Base-by-base conservation (phyloP, 176 grass and related monocot species). In the Eragrostis curvula region DNA sequence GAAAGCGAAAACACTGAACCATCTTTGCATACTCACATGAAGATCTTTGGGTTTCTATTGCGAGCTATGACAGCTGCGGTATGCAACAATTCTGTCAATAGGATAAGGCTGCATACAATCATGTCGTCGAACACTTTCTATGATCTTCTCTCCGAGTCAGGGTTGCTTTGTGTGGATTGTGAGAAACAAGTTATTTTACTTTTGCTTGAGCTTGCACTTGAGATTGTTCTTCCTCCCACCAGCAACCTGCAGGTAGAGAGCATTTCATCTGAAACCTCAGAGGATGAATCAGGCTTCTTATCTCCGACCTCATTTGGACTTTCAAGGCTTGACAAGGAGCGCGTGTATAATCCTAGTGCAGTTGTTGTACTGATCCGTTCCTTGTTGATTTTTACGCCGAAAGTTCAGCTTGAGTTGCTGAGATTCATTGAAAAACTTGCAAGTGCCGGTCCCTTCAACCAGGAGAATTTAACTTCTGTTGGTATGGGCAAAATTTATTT, bases 141-240 rank as follows among this genome's bases (percentile, higher is more conserved):
- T 67, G 97, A 99, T 86, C 93, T 99, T 79, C 75, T 99, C 52
- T 99, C 85, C 47, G 97, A 99, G 30, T 94, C 97, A 84, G 91
- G 93, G 70, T 87, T 96, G 83, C 89, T 99, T 83, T 99, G 82
- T 81, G 91, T 90, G 79, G 93, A 99, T 78, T 99, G 89, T 8
- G 97, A 99, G 75, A 99, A 92, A 51, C 89, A 96, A 84, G 93
- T 99, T 82, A 96, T 94, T 76, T 77, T 93, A 63, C 91, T 99
- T 89, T 80, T 96, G 87, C 89, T 99, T 79, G 97, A 99, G 85
- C 93, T 99, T 92, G 91, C 97, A 78, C 93, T 99, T 85, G 97
- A 99, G 85, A 87, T 93, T 85, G 89, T 94, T 75, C 89, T 94
- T 78, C 90, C 97, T 41, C 97, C 91, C 73, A 90, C 85, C 16